A percentile compares a stretch with the other conserved stretches of the same genome.
phyloP scores from a whole-genome alignment of 768 basidiomycete species.

The Mycena epipterygia region DNA sequence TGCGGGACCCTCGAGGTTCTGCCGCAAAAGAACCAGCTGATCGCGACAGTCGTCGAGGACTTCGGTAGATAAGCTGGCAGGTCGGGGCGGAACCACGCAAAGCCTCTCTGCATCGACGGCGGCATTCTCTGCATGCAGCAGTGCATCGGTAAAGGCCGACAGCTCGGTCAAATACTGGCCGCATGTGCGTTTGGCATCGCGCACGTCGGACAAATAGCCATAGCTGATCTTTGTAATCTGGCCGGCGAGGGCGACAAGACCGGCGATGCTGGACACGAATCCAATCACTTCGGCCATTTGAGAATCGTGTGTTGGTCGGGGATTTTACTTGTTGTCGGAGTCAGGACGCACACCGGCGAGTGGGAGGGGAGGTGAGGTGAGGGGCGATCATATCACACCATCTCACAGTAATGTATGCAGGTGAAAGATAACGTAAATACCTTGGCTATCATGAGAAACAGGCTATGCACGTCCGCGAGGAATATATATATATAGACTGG shows the following conservation, averaged over 20 bases:
- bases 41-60: conserved; percentile 14
- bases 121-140: conserved; percentile 8
- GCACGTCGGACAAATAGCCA: conserved; percentile 16
- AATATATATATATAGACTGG: too few species aligned
- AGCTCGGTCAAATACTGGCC: conserved; percentile 11
- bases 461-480: too few species aligned
- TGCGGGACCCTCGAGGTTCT: background rate
- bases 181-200: conserved; percentile 15
- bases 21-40: background rate
- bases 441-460: too few species aligned
- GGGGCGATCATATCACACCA: too few species aligned
- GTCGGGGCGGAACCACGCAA: background rate
- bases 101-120: background rate
- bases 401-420: too few species aligned
- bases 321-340: too few species aligned
- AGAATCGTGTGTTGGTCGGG: background rate
- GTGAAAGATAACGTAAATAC: too few species aligned
- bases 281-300: conserved; percentile 6
- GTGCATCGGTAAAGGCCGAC: conserved; percentile 12
- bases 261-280: conserved; percentile 9
- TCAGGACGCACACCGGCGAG: too few species aligned
- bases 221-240: conserved; percentile 14
- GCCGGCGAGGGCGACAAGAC: conserved; percentile 10
- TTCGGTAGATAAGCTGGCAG: background rate
- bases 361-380: too few species aligned